Base-by-base conservation (phyloP, 2,329 filamentous ascomycete species). In the Colletotrichum cuscutae region DNA sequence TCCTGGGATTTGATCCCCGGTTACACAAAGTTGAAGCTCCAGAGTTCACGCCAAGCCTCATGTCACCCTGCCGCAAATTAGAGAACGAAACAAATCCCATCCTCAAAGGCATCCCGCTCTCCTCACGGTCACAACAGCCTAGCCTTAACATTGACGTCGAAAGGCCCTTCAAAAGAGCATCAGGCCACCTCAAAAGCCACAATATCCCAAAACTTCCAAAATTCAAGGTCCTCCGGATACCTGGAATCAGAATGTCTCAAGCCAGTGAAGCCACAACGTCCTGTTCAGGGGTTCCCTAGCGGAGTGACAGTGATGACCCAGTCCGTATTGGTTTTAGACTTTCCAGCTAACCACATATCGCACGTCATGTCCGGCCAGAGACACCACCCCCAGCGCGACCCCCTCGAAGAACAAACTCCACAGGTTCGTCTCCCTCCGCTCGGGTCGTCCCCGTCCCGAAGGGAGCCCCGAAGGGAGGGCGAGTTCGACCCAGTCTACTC, bases 191-290 rank as follows among this genome's bases (percentile, higher is more conserved):
- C 42, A 22, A 22, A 49, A 22, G 42, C 42, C 12, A 2, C 42
- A 24, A 9, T 7, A 30, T 28, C 24, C 30, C 26, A 7, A 7
- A n/a, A 15, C 2, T 28, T 22, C 42, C 42, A 24, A 35, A 24
- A n/a, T 11, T 13, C 2, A 9, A 53, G 12, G 11, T 11, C 19
- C 37, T 63, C 69, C 69, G 65, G 56, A 37, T 68, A 63, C 65
- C 65, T 72, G 65, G 69, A 68, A 68, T 68, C 58, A 5, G 9
- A 4, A 7, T 68, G 69, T 72, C 65, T 72, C 65, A 68, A 26
- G 24, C 32, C 53, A 58, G 61, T 72, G 58, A 68, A 26, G 30
- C 32, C 53, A 58, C 68, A 61, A 53, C 65, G 15, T 58, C 52
- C 24, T 28, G 19, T 57, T 57, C 15, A 37, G 52, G 52, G 58